Evolutionary conservation across 1,284 basidiomycete species (phyloP).

Genomic region (Caloboletus firmus): DNA sequence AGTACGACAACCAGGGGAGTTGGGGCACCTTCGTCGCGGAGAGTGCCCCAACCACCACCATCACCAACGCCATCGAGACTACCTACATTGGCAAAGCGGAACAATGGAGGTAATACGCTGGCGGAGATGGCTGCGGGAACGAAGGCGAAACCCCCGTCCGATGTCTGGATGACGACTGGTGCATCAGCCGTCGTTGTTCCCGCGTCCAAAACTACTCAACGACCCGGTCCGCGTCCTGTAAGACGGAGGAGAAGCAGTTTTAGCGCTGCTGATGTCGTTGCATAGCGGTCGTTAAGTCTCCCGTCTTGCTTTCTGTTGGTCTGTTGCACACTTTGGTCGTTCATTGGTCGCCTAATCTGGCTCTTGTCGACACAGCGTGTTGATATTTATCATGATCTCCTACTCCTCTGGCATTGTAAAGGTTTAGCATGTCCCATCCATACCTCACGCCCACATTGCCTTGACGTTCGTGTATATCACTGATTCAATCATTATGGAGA

Average conservation of each 20-base stretch:
- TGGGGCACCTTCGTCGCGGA: slow-evolving; percentile 43
- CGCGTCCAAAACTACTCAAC: slow-evolving; percentile 58
- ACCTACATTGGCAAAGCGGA: slow-evolving; percentile 66
- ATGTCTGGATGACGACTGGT: slow-evolving; percentile 74
- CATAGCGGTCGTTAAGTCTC: slow-evolving; percentile 37
- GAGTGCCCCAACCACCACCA: slow-evolving; percentile 43
- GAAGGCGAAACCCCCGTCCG: slow-evolving; percentile 40
- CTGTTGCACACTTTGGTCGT: slow-evolving; percentile 6
- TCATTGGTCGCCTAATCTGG: slow-evolving; percentile 6
- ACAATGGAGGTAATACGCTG: slow-evolving; percentile 49
- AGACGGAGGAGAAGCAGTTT: slow-evolving; percentile 78
- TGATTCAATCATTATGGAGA: slow-evolving; percentile 12
- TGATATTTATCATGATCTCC: slow-evolving; percentile 34
- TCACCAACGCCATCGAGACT: slow-evolving; percentile 71
- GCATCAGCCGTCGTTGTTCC: slow-evolving; percentile 67
- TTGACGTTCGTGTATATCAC: slow-evolving; percentile 23
- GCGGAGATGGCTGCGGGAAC: slow-evolving; percentile 47
- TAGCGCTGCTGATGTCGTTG: slow-evolving; percentile 77
- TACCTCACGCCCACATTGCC: slow-evolving; percentile 13
- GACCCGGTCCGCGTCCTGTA: slow-evolving; percentile 68
- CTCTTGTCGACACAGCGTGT: slow-evolving; percentile 5
- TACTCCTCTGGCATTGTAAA: slow-evolving; percentile 32
- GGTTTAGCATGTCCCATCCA: slow-evolving; percentile 23
- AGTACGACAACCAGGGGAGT: slow-evolving; percentile 37
- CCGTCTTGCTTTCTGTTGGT: slow-evolving; percentile 14